phyloP scores from a whole-genome alignment of 805 yeast genomes.

The Candida boleticola region DNA sequence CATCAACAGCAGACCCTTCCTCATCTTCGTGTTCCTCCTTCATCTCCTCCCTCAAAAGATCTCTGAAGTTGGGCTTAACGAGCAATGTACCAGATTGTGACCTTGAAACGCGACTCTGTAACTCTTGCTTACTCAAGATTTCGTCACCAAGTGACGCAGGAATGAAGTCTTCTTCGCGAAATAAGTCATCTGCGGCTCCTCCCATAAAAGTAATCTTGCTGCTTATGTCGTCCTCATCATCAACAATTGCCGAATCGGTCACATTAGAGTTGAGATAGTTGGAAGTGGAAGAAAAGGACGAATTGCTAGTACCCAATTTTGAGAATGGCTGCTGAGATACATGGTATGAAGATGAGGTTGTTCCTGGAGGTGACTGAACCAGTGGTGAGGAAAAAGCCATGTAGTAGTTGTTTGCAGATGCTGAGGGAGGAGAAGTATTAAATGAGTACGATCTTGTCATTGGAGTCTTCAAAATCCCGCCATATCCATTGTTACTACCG shows the following conservation, averaged over 20 bases:
- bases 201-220: constrained; percentile 13
- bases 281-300: constrained; percentile 1
- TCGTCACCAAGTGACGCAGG: constrained; percentile 81
- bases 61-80: constrained; percentile 30
- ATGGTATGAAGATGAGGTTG: constrained; percentile 1
- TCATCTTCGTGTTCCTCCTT: constrained; percentile 6
- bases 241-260: constrained; percentile 19
- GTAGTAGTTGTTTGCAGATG: not conserved
- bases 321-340: not conserved
- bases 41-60: constrained; percentile 6
- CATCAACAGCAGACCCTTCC: constrained; percentile 2
- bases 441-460: not conserved
- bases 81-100: constrained; percentile 44
- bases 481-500: not conserved
- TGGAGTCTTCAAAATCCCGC: constrained; percentile 1
- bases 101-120: constrained; percentile 64
- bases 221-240: constrained; percentile 34
- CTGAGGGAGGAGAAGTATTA: not conserved
- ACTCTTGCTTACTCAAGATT: constrained; percentile 73
- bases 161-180: constrained; percentile 71
- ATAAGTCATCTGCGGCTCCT: constrained; percentile 13
- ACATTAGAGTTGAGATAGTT: not conserved
- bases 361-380: constrained; percentile 1
- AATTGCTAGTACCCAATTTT: not conserved
- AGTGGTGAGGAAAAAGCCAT: constrained; percentile 1